Base-by-base conservation (phyloP, 257 asterid species). In the Nicotiana noctiflora region DNA sequence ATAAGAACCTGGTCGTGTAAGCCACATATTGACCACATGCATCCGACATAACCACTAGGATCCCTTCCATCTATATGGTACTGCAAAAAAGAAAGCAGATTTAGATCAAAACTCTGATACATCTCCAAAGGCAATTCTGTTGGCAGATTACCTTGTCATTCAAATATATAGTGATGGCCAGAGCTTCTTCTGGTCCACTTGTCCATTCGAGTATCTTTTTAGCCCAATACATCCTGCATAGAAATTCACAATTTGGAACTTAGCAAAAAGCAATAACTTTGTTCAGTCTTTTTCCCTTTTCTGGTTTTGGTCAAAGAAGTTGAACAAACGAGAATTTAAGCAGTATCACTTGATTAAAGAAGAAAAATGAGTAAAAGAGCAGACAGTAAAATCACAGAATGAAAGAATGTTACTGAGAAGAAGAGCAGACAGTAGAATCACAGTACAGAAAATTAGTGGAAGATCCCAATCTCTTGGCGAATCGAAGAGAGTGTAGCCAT, bases 11-110 rank as follows among this genome's bases (percentile, higher is more conserved):
- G 99, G 88, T 96, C 99, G 62, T 96, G 99, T 67, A 96, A 83
- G 75, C 99, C 99, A 79, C 99, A 96, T 56, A 93, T 92, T 2
- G 99, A 93, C 99, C 99, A 96, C 99, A 96, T 94, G 93, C 99
- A 96, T 75, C 99, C 99, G 17, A 96, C 99, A 55, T 96, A 96
- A 27, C 99, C 99, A 84, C 78, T 94, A 79, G 99, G 98, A 84
- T 96, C 98, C 84, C 99, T 87, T 23, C 99, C 98, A 60, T 96
- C 99, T 57, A 94, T 89, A 23, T 92, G 92, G 85, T 92, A 94
- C 99, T 96, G 94, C 88, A 87, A 37, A 62, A 31, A 2, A 66
- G 32, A 12, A 72, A 52, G 27, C 37, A 44, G 9, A 29, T 34
- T 59, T 51, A 79, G 37, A 46, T 76, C 64, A 72, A 27, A 76